Conservation (phyloP, 108 stramenopile genomes). For the Fragilaria crotonensis region DNA sequence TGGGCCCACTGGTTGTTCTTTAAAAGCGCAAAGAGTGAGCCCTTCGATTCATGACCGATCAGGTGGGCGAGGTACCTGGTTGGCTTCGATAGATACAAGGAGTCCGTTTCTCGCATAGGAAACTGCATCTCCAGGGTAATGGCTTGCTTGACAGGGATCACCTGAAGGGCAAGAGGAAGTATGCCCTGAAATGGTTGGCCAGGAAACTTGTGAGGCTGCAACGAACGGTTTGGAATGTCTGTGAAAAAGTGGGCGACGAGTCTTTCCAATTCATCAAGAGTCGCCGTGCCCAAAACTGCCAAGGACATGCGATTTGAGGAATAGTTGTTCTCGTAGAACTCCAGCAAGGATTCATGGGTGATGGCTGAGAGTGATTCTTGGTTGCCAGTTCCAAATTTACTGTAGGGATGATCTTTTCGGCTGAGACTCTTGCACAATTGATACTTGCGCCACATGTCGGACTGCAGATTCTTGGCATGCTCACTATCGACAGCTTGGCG, state of each 20-base stretch:
- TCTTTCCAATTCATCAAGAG: constrained; percentile 42
- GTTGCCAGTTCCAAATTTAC: constrained; percentile 79
- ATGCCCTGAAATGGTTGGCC: constrained; percentile 8
- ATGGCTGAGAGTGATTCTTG: constrained; percentile 27
- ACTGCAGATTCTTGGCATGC: constrained; percentile 80
- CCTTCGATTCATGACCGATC: constrained; percentile 74
- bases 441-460: constrained; percentile 61
- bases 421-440: constrained; percentile 32
- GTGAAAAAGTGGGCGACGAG: constrained; percentile 48
- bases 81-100: constrained; percentile 33
- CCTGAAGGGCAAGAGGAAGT: constrained; percentile 5
- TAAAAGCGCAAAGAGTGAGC: constrained; percentile 49
- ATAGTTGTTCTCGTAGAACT: constrained; percentile 59
- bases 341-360: constrained; percentile 39
- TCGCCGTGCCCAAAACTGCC: constrained; percentile 52
- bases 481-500: constrained; percentile 81
- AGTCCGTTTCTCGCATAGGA: constrained; percentile 26
- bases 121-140: constrained; percentile 33
- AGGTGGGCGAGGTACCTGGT: constrained; percentile 60
- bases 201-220: constrained; percentile 6
- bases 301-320: constrained; percentile 58
- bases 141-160: constrained; percentile 28
- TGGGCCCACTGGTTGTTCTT: constrained; percentile 62
- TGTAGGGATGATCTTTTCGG: constrained; percentile 46
- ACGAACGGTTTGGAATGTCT: constrained; percentile 16